These are phyloP conservation scores for Thymus quinquecostatus DNA, from an alignment of 257 asterid genomes.

Conservation along the genomic window DNA sequence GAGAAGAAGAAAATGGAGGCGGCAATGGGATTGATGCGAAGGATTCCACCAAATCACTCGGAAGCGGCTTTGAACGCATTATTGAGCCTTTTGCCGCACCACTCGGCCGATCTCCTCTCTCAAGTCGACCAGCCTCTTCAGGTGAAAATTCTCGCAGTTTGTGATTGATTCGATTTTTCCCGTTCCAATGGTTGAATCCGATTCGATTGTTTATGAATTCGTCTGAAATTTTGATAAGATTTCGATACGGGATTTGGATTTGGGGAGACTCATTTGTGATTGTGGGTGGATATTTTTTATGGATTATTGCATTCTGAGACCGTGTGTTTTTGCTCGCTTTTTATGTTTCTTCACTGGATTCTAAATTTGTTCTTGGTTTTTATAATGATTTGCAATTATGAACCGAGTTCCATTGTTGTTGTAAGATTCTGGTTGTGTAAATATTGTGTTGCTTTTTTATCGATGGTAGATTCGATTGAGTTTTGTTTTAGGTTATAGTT, in stretches of 20 bases:
- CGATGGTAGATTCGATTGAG: not conserved
- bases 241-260: conserved; percentile 16
- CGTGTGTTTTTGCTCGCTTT: not conserved
- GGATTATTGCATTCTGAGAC: not conserved
- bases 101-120: conserved; percentile 96
- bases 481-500: not conserved
- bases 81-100: conserved; percentile 84
- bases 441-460: not conserved
- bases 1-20: conserved; percentile 61
- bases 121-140: conserved; percentile 98
- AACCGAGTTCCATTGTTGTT: not conserved
- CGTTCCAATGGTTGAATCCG: not conserved
- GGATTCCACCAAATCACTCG: conserved; percentile 88
- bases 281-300: not conserved
- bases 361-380: not conserved
- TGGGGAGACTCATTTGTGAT: not conserved
- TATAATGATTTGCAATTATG: not conserved
- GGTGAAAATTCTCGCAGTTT: conserved; percentile 41
- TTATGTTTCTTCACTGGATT: not conserved
- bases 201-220: not conserved
- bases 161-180: not conserved
- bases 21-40: conserved; percentile 97
- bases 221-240: not conserved
- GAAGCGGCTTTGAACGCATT: conserved; percentile 88
- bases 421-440: not conserved